A percentile compares a stretch with the other conserved stretches of the same genome.
These are phyloP conservation scores for Colletotrichum coccodes DNA, from an alignment of 2,329 filamentous ascomycete species.

Conservation along the genomic window DNA sequence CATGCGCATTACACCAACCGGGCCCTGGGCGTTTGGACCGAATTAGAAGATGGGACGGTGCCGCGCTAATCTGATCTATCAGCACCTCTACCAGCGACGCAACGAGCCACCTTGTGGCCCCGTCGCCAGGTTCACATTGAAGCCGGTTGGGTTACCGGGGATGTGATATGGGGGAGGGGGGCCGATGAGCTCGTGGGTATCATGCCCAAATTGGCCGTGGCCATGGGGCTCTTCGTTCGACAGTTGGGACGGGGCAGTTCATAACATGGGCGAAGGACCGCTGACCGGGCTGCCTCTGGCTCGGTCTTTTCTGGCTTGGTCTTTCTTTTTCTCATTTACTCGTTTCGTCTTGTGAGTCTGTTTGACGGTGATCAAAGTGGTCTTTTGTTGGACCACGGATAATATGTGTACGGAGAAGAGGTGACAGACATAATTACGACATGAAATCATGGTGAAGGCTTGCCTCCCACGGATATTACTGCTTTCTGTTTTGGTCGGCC, in stretches of 20 bases:
- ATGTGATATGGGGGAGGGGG: not conserved
- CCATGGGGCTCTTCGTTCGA: not conserved
- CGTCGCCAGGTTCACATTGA: not conserved
- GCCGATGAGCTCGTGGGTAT: not conserved
- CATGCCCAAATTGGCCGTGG: not conserved
- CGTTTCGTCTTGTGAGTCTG: not conserved
- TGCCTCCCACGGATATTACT: constrained; percentile 27
- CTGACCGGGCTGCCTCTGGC: not conserved
- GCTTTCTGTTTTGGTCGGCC: constrained; percentile 2
- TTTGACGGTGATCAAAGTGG: not conserved
- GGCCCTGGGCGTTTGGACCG: constrained; percentile 9
- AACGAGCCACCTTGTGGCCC: constrained; percentile 6
- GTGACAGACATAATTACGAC: constrained; percentile 6
- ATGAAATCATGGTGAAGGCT: constrained; percentile 33
- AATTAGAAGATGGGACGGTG: constrained; percentile 25
- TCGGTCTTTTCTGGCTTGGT: not conserved
- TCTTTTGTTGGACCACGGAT: not conserved
- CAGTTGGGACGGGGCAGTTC: constrained; percentile 17
- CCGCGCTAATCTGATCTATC: constrained; percentile 23
- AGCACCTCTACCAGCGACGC: not conserved
- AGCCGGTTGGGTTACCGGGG: constrained; percentile 1
- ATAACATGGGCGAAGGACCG: constrained; percentile 21
- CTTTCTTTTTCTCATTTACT: not conserved
- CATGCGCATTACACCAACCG: constrained; percentile 16
- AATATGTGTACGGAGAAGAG: constrained; percentile 15